Evolutionary conservation across 164 flowering plant genomes (phyloP).

Genomic region (Liriodendron chinense): DNA sequence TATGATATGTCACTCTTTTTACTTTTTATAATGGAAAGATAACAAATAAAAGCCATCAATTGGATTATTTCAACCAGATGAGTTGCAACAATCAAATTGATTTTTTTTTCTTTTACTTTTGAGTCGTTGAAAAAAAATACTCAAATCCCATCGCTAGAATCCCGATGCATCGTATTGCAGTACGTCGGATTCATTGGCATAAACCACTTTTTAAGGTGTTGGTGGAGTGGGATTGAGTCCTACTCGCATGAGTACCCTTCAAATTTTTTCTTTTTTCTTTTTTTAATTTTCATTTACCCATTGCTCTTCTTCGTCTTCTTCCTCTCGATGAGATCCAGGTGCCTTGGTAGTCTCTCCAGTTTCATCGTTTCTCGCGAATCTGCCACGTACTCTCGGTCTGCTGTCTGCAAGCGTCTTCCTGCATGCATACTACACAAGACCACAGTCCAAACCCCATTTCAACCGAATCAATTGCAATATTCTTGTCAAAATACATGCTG

Average conservation of each 20-base stretch:
- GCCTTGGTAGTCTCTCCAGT: conserved; percentile 28
- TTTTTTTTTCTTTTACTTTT: too few relatives aligned
- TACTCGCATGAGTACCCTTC: neutral
- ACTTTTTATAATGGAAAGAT: too few relatives aligned
- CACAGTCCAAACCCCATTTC: conserved; percentile 32
- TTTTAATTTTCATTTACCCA: conserved; percentile 40
- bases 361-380: conserved; percentile 80
- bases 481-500: neutral
- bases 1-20: too few relatives aligned
- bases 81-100: too few relatives aligned
- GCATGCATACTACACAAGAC: conserved; percentile 59
- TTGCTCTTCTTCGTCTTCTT: conserved; percentile 48
- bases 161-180: too few relatives aligned
- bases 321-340: conserved; percentile 25
- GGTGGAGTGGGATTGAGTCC: neutral
- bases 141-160: too few relatives aligned
- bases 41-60: too few relatives aligned
- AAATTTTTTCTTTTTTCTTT: too few relatives aligned
- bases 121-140: neutral
- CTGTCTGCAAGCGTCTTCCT: conserved; percentile 85
- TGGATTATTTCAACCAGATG: too few relatives aligned
- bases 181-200: too few relatives aligned
- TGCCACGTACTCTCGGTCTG: conserved; percentile 72
- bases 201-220: too few relatives aligned
- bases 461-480: conserved; percentile 8